Base-by-base conservation (phyloP, 441 rosid genomes). In the Francoa sonchifolia region DNA sequence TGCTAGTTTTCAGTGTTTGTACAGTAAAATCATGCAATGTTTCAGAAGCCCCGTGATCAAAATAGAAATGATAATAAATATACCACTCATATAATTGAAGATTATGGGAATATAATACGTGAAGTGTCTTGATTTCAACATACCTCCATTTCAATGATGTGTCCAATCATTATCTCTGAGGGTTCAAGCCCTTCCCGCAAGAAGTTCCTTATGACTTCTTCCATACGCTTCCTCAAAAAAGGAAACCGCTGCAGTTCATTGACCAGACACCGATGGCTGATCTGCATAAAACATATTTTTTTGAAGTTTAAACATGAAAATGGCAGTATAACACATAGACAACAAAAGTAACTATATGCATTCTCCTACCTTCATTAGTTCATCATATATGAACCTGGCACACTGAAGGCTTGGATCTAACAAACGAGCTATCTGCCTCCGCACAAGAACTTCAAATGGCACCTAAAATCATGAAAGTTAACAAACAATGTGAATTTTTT, bases 371-470 rank as follows among this genome's bases (percentile, higher is more conserved):
- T 86, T 90, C 6, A 79, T 59, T 55, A 90, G 63, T 62, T 90
- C 96, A 62, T 85, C 89, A 59, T 72, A 79, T 54, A 90, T 78
- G 66, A 90, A 90, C 69, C 96, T 78, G 19, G 84, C 82, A 46
- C 96, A 90, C 67, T 90, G 96, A 59, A 85, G 84, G 69, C 98
- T 77, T 33, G 96, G 96, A 65, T 89, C 96, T 44, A 85, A 66
- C 39, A 89, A 65, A 39, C 92, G 94, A 42, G 81, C 82, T 50
- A 89, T 89, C 62, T 89, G 96, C 69, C 94, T 77, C 52, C 89
- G 69, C 48, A 89, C 54, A 58, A 89, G 96, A 64, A 85, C 92
- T 68, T 89, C 98, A 71, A 89, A 89, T 32, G 98, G 98, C 39
- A 85, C 84, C 96, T 89, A 50, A 29, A 55, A 20, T 25, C 10